Evolutionary conservation across 257 asterid species (phyloP).

Genomic region (Vinca minor): DNA sequence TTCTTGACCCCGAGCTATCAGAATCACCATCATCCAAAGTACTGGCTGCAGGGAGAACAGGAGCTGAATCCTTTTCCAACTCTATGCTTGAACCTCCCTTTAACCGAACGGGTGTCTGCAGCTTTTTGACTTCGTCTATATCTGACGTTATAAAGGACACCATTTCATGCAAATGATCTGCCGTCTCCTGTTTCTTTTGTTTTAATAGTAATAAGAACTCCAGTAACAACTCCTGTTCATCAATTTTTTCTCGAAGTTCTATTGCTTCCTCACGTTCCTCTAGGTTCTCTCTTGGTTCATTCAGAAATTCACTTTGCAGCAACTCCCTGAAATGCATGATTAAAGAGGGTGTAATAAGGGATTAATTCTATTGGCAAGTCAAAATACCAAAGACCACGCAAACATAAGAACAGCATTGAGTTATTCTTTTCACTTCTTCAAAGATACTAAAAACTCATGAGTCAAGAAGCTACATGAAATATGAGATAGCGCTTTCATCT

Average conservation of each 20-base stretch:
- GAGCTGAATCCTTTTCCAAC: slow-evolving; percentile 28
- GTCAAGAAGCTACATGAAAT: not conserved
- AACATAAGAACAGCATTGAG: too few relatives aligned
- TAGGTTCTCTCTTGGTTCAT: slow-evolving; percentile 61
- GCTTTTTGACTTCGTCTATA: slow-evolving; percentile 61
- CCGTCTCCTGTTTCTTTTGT: slow-evolving; percentile 69
- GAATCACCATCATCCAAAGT: slow-evolving; percentile 49
- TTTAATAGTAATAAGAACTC: slow-evolving; percentile 69
- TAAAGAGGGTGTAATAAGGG: slow-evolving; percentile 15
- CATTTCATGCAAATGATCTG: slow-evolving; percentile 51
- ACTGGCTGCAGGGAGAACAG: slow-evolving; percentile 27
- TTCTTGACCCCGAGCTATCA: slow-evolving; percentile 56
- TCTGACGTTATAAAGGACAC: slow-evolving; percentile 66
- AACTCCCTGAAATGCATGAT: slow-evolving; percentile 46
- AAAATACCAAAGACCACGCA: not conserved
- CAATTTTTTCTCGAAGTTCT: slow-evolving; percentile 71
- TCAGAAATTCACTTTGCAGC: slow-evolving; percentile 83
- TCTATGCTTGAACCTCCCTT: slow-evolving; percentile 43
- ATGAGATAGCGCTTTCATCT: not conserved
- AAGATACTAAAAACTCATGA: too few relatives aligned
- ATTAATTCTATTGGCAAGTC: slow-evolving; percentile 1
- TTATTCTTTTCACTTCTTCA: too few relatives aligned
- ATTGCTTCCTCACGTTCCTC: slow-evolving; percentile 81
- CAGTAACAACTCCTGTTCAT: slow-evolving; percentile 77
- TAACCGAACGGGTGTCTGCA: slow-evolving; percentile 40